A percentile compares a stretch with the other conserved stretches of the same genome.
Evolutionary conservation across 108 stramenopile genomes (phyloP).

Genomic region (Chaetoceros muelleri): DNA sequence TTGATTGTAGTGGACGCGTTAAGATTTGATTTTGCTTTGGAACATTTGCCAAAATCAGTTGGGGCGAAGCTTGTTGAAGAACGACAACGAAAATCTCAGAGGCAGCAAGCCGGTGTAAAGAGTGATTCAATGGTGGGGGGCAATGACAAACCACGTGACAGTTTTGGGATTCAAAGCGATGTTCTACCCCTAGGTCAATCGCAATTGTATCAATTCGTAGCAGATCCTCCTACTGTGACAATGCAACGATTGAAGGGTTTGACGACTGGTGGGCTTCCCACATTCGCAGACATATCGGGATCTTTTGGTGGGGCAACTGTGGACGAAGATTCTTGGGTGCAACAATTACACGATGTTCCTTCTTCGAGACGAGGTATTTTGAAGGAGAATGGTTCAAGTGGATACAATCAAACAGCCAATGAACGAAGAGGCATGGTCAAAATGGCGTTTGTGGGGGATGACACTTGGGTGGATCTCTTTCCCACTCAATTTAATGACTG

Average conservation of each 20-base stretch:
- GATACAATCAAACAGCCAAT: conserved; percentile 8
- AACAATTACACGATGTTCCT: conserved; percentile 33
- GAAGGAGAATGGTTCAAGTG: not conserved
- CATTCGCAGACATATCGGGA: conserved; percentile 88
- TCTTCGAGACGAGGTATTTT: conserved; percentile 2
- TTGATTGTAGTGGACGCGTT: conserved; percentile 92
- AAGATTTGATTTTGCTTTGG: conserved; percentile 87
- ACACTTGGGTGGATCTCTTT: conserved; percentile 94
- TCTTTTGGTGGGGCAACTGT: conserved; percentile 56
- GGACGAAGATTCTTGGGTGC: conserved; percentile 83
- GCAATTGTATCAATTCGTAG: conserved; percentile 78
- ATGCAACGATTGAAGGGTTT: conserved; percentile 96
- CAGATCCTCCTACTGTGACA: conserved; percentile 98
- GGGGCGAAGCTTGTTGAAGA: conserved; percentile 34
- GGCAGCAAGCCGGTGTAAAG: conserved; percentile 4
- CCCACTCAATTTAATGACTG: conserved; percentile 76
- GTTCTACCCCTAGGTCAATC: conserved; percentile 7
- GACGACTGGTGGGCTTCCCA: conserved; percentile 93
- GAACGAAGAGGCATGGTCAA: conserved; percentile 8
- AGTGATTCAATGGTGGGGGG: conserved; percentile 20
- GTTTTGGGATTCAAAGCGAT: not conserved
- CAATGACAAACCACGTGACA: not conserved
- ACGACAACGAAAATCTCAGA: conserved; percentile 1
- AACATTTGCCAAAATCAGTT: conserved; percentile 60
- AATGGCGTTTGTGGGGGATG: conserved; percentile 92